Percentiles rank a stretch among this genome's conserved stretches.
These are phyloP conservation scores for Ceratocystis lukuohia DNA, from an alignment of 2,329 filamentous ascomycete species.

Conservation along the genomic window DNA sequence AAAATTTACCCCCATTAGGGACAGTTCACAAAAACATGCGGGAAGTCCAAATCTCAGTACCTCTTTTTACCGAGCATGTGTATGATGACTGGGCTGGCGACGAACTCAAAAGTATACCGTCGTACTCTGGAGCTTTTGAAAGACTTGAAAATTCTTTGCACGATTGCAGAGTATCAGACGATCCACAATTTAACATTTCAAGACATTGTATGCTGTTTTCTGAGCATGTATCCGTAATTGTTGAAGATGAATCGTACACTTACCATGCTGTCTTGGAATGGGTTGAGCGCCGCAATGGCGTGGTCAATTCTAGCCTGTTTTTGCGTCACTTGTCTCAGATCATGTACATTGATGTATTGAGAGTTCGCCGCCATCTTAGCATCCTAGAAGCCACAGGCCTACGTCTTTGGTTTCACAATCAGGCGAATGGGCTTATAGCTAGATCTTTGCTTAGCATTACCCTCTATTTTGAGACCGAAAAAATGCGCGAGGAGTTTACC, in stretches of 20 bases:
- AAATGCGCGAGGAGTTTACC: not conserved
- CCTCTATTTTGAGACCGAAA: constrained; percentile 2
- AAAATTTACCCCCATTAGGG: not conserved
- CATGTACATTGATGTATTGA: constrained; percentile 13
- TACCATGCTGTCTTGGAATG: constrained; percentile 13
- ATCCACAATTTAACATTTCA: constrained; percentile 8
- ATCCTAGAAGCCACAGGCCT: not conserved
- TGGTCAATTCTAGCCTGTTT: constrained; percentile 5
- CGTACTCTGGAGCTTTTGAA: not conserved
- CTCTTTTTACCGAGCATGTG: not conserved
- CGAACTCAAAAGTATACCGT: not conserved
- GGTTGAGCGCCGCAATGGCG: constrained; percentile 9
- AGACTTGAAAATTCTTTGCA: not conserved
- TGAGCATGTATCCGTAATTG: not conserved
- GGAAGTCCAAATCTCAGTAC: constrained; percentile 5
- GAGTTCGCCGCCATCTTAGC: not conserved
- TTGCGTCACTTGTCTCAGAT: constrained; percentile 12
- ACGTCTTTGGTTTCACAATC: constrained; percentile 5
- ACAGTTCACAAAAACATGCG: not conserved
- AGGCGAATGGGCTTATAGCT: not conserved
- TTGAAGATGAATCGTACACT: constrained; percentile 2
- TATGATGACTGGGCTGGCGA: not conserved
- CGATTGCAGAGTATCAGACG: constrained; percentile 11
- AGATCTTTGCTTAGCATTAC: not conserved
- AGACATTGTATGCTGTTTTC: constrained; percentile 14